Percentiles rank a stretch among this genome's conserved stretches.
Conservation (phyloP, 2,329 filamentous ascomycete species). For the Aspergillus transmontanensis region DNA sequence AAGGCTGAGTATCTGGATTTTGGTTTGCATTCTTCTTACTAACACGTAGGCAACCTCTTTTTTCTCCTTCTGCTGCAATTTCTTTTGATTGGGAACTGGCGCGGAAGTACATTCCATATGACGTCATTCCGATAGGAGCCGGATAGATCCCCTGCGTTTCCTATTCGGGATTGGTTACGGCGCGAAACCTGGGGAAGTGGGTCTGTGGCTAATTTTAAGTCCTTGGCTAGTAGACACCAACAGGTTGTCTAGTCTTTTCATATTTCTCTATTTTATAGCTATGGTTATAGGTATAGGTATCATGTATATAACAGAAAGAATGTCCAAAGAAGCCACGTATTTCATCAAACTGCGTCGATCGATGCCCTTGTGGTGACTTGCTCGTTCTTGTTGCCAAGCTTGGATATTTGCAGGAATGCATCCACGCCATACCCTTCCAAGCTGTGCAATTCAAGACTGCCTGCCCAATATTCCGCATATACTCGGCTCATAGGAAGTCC, state of each 20-base stretch:
- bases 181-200: conserved; percentile 10
- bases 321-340: not conserved
- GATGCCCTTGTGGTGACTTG: conserved; percentile 77
- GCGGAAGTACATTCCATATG: conserved; percentile 5
- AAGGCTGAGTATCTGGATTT: not conserved
- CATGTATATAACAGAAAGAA: not conserved
- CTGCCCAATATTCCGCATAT: conserved; percentile 98
- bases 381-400: conserved; percentile 97
- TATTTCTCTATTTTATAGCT: not conserved
- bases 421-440: conserved; percentile 95
- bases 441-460: conserved; percentile 85
- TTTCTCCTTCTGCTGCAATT: not conserved
- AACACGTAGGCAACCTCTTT: not conserved
- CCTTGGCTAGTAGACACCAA: not conserved
- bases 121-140: conserved; percentile 21
- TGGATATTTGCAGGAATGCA: conserved; percentile 93
- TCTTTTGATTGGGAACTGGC: not conserved
- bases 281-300: not conserved
- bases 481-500: conserved; percentile 90
- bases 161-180: not conserved
- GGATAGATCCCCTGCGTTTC: conserved; percentile 5
- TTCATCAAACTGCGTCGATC: conserved; percentile 71
- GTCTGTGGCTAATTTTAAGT: conserved; percentile 3
- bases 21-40: not conserved
- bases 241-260: not conserved